Base-by-base conservation (phyloP, 495 filamentous ascomycete genomes). In the Aspergillus affinis region DNA sequence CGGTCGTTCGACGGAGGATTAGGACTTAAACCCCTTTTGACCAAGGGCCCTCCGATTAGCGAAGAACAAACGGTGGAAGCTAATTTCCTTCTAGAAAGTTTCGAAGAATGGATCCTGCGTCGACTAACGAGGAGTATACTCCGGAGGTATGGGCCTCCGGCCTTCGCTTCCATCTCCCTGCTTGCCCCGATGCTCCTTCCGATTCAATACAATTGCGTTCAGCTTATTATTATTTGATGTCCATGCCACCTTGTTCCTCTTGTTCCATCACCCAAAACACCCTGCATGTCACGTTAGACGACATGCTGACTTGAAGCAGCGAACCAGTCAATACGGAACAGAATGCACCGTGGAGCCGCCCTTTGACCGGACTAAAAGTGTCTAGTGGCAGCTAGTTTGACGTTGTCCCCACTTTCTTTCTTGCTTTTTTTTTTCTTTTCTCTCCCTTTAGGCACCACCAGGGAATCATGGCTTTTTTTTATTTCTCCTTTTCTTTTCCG, bases 51-150 rank as follows among this genome's bases (percentile, higher is more conserved):
- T 17, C 36, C 36, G 36, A 41, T 41, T 41, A 41, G 47, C 29
- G 59, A 54, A 55, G 52, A 57, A 57, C 61, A 27, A 62, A 64
- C 63, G 63, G 61, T 60, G 61, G 62, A 69, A 65, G 64, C 58
- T 66, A 66, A 66, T 64, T 62, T 69, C 63, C 66, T 69, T 69
- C 64, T 66, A 66, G 64, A 66, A 69, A 64, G 61, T 62, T 66
- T 66, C 59, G 63, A 69, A 62, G 54, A 52, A 60, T 58, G 56
- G 57, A 63, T 51, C 55, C 49, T 44, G 29, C 55, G 30, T 55
- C 26, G 7, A 32, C 30, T 32, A 32, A 12, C 23, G 23, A 26
- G 23, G 23, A 26, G 23, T 26, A 12, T 32, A 32, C 30, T 32
- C 30, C 30, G 30, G 6, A 32, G 30, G 30, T 6, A 32, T 32